Base-by-base conservation (phyloP, 2,329 filamentous ascomycete species). In the Ophiostoma triangulosporum region DNA sequence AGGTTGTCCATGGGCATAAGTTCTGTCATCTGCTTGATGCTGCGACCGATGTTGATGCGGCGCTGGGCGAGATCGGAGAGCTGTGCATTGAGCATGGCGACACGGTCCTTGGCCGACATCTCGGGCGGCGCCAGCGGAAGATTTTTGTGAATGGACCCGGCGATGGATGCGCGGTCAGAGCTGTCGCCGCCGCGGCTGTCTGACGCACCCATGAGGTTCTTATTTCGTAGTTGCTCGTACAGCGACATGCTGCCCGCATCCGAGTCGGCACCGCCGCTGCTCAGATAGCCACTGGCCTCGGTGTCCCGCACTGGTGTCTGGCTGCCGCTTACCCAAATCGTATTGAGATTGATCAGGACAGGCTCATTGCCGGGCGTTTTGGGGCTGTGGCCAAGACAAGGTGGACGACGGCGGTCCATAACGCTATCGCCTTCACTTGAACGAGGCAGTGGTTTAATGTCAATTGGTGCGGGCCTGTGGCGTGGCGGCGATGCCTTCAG, bases 21-120 rank as follows among this genome's bases (percentile, higher is more conserved):
- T 64, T 88, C 81, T 55, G 82, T 88, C 73, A 91, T 82, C 65
- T 91, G 85, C 58, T 77, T 73, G 64, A 93, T 86, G 57, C 84
- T 80, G 24, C 75, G 80, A 63, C 79, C 76, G 62, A 91, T 79
- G 67, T 90, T 91, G 57, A 76, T 72, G 53, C 83, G 79, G 45
- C 86, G 79, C 62, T 85, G 80, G 1, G 73, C 71, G 7, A 93
- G 74, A 49, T 77, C 75, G 40, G 81, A 73, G 29, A 86, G 76
- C 61, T 80, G 77, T 4, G 81, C 78, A 61, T 84, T 78, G 24
- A 93, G 73, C 56, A 76, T 73, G 9, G 79, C 75, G 15, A 91
- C 78, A 27, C 83, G 82, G 63, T 84, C 81, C 33, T 76, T 72
- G 2, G 78, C 70, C 8, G 64, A 61, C 20, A 74, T 64, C 64